These are phyloP conservation scores for Arachis hypogaea DNA, from an alignment of 306 rosid genomes.

Conservation along the genomic window DNA sequence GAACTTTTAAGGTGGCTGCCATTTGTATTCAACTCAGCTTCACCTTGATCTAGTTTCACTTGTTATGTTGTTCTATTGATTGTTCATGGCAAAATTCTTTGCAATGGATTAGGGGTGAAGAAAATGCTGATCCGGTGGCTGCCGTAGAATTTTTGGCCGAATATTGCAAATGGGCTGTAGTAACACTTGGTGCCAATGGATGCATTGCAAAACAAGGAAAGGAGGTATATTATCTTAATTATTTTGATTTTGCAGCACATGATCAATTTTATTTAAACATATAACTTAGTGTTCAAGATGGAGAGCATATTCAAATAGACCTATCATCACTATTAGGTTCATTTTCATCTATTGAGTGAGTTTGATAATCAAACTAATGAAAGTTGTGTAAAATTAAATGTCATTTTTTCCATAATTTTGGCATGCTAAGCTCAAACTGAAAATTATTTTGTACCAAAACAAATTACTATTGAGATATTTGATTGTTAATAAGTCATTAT, in stretches of 20 bases:
- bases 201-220: constrained; percentile 84
- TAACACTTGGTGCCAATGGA: constrained; percentile 78
- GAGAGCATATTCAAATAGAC: background rate
- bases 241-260: background rate
- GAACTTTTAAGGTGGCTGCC: constrained; percentile 71
- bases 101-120: constrained; percentile 54
- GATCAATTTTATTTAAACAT: background rate
- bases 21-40: constrained; percentile 7
- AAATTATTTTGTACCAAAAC: too few species aligned
- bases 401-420: background rate
- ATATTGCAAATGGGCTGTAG: constrained; percentile 81
- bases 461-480: background rate
- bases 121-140: constrained; percentile 52
- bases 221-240: constrained; percentile 61
- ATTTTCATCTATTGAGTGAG: too few species aligned
- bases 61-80: background rate
- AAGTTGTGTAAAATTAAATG: background rate
- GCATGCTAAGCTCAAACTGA: background rate
- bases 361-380: background rate
- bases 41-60: background rate
- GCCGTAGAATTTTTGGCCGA: constrained; percentile 72
- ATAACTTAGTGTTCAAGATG: background rate
- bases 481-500: background rate
- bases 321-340: background rate
- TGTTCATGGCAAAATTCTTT: constrained; percentile 17